A percentile compares a stretch with the other conserved stretches of the same genome.
These are phyloP conservation scores for Buxus sempervirens DNA, from an alignment of 164 flowering plant genomes.

Conservation along the genomic window DNA sequence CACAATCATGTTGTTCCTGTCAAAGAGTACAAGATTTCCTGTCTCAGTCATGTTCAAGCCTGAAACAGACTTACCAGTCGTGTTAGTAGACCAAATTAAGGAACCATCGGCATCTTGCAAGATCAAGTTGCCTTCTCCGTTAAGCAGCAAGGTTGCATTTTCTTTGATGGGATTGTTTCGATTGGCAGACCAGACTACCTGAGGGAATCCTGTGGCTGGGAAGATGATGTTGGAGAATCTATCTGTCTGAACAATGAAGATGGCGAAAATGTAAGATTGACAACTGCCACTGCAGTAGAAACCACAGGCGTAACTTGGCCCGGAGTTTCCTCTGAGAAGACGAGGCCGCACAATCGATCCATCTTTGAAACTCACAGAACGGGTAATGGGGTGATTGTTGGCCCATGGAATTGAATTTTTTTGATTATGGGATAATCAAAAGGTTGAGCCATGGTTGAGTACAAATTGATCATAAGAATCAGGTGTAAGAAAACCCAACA, in stretches of 20 bases:
- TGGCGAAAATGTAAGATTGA: constrained; percentile 12
- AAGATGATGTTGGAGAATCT: constrained; percentile 5
- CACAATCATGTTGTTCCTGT: constrained; percentile 1
- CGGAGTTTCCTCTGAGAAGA: constrained; percentile 8
- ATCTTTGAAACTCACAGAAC: constrained; percentile 1
- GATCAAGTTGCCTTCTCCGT: constrained; percentile 15
- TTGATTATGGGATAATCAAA: background rate
- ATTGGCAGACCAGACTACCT: constrained; percentile 26
- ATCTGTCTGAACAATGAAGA: constrained; percentile 6
- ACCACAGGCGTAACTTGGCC: constrained; percentile 20
- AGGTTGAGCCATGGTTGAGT: background rate
- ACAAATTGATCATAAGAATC: background rate
- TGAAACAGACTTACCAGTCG: constrained; percentile 13
- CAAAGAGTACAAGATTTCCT: constrained; percentile 22
- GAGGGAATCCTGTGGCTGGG: constrained; percentile 10
- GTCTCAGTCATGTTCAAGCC: constrained; percentile 20
- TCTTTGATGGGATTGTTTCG: constrained; percentile 9
- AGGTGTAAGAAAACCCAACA: constrained; percentile 3
- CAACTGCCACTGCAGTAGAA: constrained; percentile 24
- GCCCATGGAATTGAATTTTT: background rate
- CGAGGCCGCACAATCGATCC: constrained; percentile 7
- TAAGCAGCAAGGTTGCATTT: constrained; percentile 22
- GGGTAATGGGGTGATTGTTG: background rate
- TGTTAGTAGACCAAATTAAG: constrained; percentile 18
- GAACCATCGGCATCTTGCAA: constrained; percentile 20